Evolutionary conservation across 257 asterid species (phyloP).

Genomic region (Solanum etuberosum): DNA sequence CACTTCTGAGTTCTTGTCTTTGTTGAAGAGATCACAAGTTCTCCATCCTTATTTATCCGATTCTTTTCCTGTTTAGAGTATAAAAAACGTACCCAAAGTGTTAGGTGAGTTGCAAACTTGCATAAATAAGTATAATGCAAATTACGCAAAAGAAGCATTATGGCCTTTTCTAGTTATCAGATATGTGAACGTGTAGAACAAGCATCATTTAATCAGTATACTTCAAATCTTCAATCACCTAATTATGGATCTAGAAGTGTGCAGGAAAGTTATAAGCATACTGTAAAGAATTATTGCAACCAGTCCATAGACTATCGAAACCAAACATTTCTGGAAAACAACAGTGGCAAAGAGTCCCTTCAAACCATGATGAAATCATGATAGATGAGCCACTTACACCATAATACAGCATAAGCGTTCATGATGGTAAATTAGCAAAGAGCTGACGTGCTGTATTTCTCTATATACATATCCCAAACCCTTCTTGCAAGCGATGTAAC

Average conservation of each 20-base stretch:
- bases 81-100: not conserved
- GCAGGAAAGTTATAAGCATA: not conserved
- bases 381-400: not conserved
- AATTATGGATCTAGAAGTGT: not conserved
- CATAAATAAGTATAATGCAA: not conserved
- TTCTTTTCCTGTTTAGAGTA: slow-evolving; percentile 63
- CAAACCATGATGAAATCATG: not conserved
- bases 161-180: not conserved
- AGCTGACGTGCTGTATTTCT: not conserved
- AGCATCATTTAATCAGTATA: not conserved
- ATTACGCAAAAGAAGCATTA: not conserved
- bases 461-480: not conserved
- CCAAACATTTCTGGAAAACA: not conserved
- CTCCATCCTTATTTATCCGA: slow-evolving; percentile 84
- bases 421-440: not conserved
- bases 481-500: not conserved
- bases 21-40: slow-evolving; percentile 78
- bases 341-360: not conserved
- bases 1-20: slow-evolving; percentile 84
- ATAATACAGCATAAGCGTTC: not conserved
- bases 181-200: not conserved
- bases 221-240: not conserved
- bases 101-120: not conserved
- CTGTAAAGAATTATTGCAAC: not conserved
- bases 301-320: not conserved